These are phyloP conservation scores for Trichoderma asperellum DNA, from an alignment of 2,329 filamentous ascomycete species.

Conservation along the genomic window DNA sequence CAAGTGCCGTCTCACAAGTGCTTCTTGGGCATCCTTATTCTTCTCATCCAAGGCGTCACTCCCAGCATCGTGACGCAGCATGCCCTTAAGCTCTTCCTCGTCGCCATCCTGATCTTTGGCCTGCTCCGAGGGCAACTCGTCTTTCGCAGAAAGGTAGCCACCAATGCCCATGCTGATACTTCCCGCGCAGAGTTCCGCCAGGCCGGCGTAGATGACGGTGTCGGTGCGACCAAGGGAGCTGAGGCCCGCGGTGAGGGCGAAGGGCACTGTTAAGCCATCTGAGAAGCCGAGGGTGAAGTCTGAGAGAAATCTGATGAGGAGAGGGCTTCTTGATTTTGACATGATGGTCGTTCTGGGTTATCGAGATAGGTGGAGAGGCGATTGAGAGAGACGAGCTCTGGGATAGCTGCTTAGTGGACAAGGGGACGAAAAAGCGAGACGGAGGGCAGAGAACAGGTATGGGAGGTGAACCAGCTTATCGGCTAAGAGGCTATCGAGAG, in stretches of 20 bases:
- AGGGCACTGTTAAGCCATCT: slow-evolving; percentile 75
- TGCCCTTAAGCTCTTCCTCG: slow-evolving; percentile 36
- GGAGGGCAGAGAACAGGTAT: neutral
- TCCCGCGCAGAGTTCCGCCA: slow-evolving; percentile 72
- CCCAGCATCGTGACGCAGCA: slow-evolving; percentile 33
- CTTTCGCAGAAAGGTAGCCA: slow-evolving; percentile 66
- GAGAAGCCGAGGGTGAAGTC: slow-evolving; percentile 75
- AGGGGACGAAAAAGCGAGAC: neutral
- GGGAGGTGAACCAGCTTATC: neutral
- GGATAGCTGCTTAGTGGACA: neutral
- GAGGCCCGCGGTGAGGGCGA: slow-evolving; percentile 73
- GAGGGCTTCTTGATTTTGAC: slow-evolving; percentile 35
- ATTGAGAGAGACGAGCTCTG: neutral
- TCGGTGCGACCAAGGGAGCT: slow-evolving; percentile 62
- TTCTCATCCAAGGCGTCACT: slow-evolving; percentile 32
- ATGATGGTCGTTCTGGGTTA: slow-evolving; percentile 30
- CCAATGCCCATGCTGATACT: slow-evolving; percentile 76
- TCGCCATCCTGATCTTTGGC: slow-evolving; percentile 4
- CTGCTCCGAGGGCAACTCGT: slow-evolving; percentile 34
- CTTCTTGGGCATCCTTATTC: slow-evolving; percentile 27
- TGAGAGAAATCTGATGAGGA: slow-evolving; percentile 51
- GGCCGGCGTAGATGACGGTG: slow-evolving; percentile 68
- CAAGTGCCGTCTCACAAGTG: slow-evolving; percentile 41
- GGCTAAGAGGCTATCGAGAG: neutral
- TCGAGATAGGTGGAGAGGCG: neutral